Percentiles rank a stretch among this genome's conserved stretches.
Conservation (phyloP, 345 rosid genomes). For the Fremontodendron californicum region DNA sequence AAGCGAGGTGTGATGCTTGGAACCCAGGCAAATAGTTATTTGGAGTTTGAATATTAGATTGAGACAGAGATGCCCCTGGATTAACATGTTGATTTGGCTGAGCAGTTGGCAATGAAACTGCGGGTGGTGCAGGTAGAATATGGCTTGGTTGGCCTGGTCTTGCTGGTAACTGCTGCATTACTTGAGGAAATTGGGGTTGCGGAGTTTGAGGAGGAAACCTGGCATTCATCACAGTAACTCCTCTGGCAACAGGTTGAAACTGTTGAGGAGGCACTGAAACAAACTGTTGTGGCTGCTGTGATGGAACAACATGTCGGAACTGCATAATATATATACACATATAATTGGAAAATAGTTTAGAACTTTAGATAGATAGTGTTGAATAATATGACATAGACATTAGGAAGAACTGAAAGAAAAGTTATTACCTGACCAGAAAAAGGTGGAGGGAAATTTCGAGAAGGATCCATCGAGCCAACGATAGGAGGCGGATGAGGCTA, state of each 20-base stretch:
- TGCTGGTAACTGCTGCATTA: conserved; percentile 58
- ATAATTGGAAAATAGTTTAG: neutral
- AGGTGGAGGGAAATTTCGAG: conserved; percentile 61
- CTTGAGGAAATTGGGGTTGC: conserved; percentile 57
- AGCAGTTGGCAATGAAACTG: conserved; percentile 43
- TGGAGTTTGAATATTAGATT: conserved; percentile 48
- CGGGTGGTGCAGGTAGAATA: conserved; percentile 49
- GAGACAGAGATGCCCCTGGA: conserved; percentile 51
- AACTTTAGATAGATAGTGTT: neutral
- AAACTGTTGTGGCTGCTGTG: conserved; percentile 64
- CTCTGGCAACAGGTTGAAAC: conserved; percentile 60
- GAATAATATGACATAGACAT: neutral
- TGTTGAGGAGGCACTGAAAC: conserved; percentile 59
- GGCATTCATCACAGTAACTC: conserved; percentile 51
- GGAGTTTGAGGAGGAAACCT: conserved; percentile 68
- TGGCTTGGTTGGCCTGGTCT: conserved; percentile 60
- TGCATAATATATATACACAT: conserved; percentile 28
- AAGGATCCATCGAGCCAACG: conserved; percentile 53
- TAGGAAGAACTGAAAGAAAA: conserved; percentile 13
- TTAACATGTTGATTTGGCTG: conserved; percentile 45
- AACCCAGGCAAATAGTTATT: conserved; percentile 47
- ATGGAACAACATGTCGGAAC: conserved; percentile 63
- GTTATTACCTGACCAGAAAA: conserved; percentile 64
- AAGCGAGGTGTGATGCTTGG: conserved; percentile 52
- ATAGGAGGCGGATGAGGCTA: conserved; percentile 64